A percentile compares a stretch with the other conserved stretches of the same genome.
Evolutionary conservation across 805 yeast species (phyloP).

Genomic region (Yueomyces sp.): DNA sequence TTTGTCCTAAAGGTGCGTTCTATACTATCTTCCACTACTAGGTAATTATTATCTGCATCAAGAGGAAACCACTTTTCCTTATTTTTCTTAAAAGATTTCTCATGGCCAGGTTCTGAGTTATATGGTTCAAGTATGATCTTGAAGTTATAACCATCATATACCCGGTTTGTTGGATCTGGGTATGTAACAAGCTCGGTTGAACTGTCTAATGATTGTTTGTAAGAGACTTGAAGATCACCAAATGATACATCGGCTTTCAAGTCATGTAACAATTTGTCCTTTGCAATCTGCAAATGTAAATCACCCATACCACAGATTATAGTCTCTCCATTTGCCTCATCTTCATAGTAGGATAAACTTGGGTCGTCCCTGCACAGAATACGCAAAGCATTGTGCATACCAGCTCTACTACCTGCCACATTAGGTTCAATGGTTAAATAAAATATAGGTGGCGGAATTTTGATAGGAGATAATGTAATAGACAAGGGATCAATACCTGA

Average conservation of each 20-base stretch:
- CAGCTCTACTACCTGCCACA: constrained; percentile 66
- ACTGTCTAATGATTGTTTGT: constrained; percentile 50
- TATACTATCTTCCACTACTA: constrained; percentile 18
- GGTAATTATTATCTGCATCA: constrained; percentile 23
- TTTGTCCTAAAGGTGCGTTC: constrained; percentile 3
- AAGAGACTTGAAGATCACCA: constrained; percentile 80
- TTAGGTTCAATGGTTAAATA: constrained; percentile 73
- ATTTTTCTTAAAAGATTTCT: constrained; percentile 9
- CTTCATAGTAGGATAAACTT: constrained; percentile 52
- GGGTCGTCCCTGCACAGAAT: constrained; percentile 81
- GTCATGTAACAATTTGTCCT: constrained; percentile 65
- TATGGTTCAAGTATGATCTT: constrained; percentile 11
- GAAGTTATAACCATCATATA: constrained; percentile 10
- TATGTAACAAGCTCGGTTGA: constrained; percentile 3
- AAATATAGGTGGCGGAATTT: constrained; percentile 86
- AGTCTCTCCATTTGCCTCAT: constrained; percentile 85
- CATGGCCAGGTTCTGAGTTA: constrained; percentile 23
- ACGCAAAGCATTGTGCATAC: constrained; percentile 56
- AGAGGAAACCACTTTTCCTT: constrained; percentile 19
- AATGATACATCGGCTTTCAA: constrained; percentile 70
- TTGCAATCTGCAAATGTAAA: constrained; percentile 79
- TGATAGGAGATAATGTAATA: constrained; percentile 57
- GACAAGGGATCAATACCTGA: constrained; percentile 22
- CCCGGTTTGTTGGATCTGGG: constrained; percentile 6
- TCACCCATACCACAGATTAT: constrained; percentile 98